Evolutionary conservation across 2,329 filamentous ascomycete species (phyloP), one percentile per base, ranked within the genome.

Genomic region (Penicillium hordei): DNA sequence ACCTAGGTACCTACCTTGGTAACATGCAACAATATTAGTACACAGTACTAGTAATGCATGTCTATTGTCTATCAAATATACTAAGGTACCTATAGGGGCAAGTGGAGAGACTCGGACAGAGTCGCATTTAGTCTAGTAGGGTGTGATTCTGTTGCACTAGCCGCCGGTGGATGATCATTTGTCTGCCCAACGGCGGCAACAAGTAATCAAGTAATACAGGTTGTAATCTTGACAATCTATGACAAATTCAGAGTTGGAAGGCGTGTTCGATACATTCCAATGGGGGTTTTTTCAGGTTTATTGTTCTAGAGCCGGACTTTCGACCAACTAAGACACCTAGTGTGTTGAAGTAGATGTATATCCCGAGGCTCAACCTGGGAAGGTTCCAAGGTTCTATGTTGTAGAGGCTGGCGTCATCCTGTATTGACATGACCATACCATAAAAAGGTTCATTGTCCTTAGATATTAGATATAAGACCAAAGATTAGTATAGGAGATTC

Each of bases 151-250:
- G 25, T 31, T 39, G n/a, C 48, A 31, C 48, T 39, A 39, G 34
- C 23, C 33, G 33, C 45, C 46, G 45, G 46, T 39, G 48, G 48
- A 34, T 42, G 42, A 54, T 48, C 52, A 45, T 58, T 44, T 46
- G 25, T 54, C 27, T 59, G 56, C 58, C 58, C 58, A 55, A 59
- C 55, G 36, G 50, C 31, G 21, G 34, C 23, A 39, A 50, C 23
- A 7, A 49, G 25, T 39, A 50, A 27, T 50, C 23, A 7, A 49
- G 25, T 39, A 50, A 27, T 50, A 39, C 17, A 17, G 5, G 23
- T 38, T n/a, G 46, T 38, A 38, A 50, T 50, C 33, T 29, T 1
- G 34, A 39, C 7, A 23, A 29, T 33, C 19, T 15, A 17, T 21
- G 15, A n/a, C 19, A 36, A 50, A 27, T 27, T 19, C 19, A 6